Base-by-base conservation (phyloP, 768 basidiomycete species). In the Pisolithus tinctorius region DNA sequence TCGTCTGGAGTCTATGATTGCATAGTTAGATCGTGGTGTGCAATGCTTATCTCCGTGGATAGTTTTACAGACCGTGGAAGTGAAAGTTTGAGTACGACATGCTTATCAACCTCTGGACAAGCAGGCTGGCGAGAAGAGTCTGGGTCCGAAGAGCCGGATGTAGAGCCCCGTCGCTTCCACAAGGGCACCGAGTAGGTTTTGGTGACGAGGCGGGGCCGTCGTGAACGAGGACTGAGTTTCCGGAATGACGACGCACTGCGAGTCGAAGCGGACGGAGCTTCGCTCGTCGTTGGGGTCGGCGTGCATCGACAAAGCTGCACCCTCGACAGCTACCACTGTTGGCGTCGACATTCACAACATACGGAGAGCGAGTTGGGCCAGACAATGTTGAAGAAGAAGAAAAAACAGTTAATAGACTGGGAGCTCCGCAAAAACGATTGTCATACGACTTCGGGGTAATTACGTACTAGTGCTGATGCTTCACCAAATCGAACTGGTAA, bases 191-290 rank as follows among this genome's bases (percentile, higher is more conserved):
- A 74, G 56, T 83, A 85, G 4, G 83, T 82, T 59, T 79, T 87
- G 26, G 81, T 81, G 57, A 82, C 62, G 44, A 86, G 68, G 41
- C 74, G 70, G 25, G 81, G 74, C 26, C 75, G 67, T 48, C 73
- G 78, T 4, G 71, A 68, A 46, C 69, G 67, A 14, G 64, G 62
- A 1, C 60, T 58, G 14, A 60, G 63, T 47, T n/a, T 84, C 79
- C n/a, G 87, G 87, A 50, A 90, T 89, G 59, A 90, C 76, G 4
- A 86, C 71, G 53, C 88, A 89, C 59, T 84, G 77, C 48, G 73
- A 71, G 71, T 89, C 80, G 67, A 90, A 90, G 50, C 87, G 77
- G 4, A 89, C 88, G 23, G 60, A 61, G 0, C 58, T 55, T 8
- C 17, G 57, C 37, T 65, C 67, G 23, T 56, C 59, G 47, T 56